Evolutionary conservation across 495 filamentous ascomycete species (phyloP).

Genomic region (Cladorrhinum samala): DNA sequence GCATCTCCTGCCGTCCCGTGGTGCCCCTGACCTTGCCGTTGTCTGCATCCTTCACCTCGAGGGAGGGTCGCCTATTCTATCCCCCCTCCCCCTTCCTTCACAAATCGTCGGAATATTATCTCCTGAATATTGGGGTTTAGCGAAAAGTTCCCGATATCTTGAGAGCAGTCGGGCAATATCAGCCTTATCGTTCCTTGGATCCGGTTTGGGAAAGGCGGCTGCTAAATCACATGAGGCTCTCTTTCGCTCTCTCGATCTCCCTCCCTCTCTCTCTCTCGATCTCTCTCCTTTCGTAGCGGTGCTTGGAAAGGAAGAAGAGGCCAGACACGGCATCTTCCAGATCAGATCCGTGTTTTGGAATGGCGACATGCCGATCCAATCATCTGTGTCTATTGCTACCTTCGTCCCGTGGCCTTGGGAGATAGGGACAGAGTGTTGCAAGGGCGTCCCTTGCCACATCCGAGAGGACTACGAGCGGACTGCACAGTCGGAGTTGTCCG

Average conservation of each 20-base stretch:
- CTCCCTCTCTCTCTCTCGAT: background rate
- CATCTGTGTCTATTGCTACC: slow-evolving; percentile 4
- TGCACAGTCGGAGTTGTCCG: background rate
- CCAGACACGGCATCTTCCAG: slow-evolving; percentile 22
- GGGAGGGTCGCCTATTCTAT: background rate
- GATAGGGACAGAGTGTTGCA: background rate
- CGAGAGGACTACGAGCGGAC: no score
- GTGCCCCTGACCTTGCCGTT: background rate
- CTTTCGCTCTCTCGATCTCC: no score
- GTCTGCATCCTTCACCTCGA: background rate
- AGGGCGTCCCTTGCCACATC: background rate
- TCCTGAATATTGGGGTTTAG: background rate
- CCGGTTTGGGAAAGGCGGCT: slow-evolving; percentile 26
- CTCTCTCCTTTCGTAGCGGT: background rate
- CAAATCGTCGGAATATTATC: background rate
- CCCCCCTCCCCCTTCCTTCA: background rate
- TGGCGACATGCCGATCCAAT: slow-evolving; percentile 22
- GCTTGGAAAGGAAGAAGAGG: background rate
- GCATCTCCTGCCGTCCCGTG: slow-evolving; percentile 2
- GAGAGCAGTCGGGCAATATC: background rate
- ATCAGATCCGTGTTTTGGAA: slow-evolving; percentile 29
- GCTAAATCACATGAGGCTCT: slow-evolving; percentile 24
- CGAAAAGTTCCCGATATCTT: background rate
- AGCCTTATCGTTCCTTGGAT: slow-evolving; percentile 2
- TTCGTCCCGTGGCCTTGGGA: slow-evolving; percentile 15